A percentile compares a stretch with the other conserved stretches of the same genome.
Evolutionary conservation across 1,139 yeast genomes (phyloP).

Genomic region (Kodamaea derodonti): DNA sequence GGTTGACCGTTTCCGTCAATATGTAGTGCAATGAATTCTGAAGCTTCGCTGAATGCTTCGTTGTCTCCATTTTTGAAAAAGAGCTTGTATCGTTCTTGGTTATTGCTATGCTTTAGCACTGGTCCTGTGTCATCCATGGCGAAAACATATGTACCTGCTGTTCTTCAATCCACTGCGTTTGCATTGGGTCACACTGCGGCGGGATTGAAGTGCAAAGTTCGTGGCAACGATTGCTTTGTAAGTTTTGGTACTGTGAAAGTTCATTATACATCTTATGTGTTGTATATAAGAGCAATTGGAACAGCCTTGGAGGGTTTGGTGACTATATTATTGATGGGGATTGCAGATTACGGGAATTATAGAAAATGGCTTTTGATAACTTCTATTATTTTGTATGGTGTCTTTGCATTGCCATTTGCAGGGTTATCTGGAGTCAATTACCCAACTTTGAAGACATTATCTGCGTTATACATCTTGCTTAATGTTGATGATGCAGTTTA

Average conservation of each 20-base stretch:
- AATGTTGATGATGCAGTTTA: conserved; percentile 30
- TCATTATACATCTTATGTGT: conserved; percentile 34
- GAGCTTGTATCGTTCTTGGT: conserved; percentile 19
- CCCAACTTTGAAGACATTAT: conserved; percentile 20
- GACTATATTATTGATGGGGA: conserved; percentile 37
- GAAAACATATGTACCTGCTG: conserved; percentile 41
- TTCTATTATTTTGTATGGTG: conserved; percentile 32
- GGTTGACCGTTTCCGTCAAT: too few relatives aligned
- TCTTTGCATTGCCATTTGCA: conserved; percentile 37
- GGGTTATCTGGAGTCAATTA: conserved; percentile 24
- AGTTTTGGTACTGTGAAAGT: conserved; percentile 33
- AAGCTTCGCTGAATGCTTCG: too few relatives aligned
- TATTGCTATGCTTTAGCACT: conserved; percentile 24
- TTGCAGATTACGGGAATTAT: conserved; percentile 43
- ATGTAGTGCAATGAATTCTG: too few relatives aligned
- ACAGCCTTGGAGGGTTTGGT: conserved; percentile 40
- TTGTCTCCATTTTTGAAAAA: too few relatives aligned
- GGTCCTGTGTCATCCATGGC: conserved; percentile 46
- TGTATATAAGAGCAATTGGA: conserved; percentile 35
- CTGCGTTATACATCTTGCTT: conserved; percentile 32
- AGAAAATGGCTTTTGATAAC: conserved; percentile 30
- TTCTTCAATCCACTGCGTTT: conserved; percentile 37
- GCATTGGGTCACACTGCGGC: conserved; percentile 26
- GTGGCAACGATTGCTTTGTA: conserved; percentile 40
- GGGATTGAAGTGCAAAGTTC: conserved; percentile 22